Percentiles rank a stretch among this genome's conserved stretches.
Conservation (phyloP, 257 asterid species). For the Ballota nigra region DNA sequence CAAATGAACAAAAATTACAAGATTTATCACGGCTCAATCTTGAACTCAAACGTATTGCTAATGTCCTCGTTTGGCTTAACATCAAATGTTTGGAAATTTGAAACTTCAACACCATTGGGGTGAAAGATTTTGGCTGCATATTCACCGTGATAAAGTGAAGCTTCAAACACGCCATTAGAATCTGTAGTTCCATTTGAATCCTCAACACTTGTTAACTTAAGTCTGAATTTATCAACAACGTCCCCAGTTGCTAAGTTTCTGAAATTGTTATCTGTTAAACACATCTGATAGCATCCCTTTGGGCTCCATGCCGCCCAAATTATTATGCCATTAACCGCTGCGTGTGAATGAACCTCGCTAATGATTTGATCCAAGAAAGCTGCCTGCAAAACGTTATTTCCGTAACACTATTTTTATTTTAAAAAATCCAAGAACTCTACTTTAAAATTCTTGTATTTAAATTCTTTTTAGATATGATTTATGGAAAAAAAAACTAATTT, state of each 20-base stretch:
- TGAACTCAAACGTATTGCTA: background rate
- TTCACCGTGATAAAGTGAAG: conserved; percentile 51
- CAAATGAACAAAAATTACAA: too few species aligned
- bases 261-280: conserved; percentile 58
- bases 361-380: conserved; percentile 42
- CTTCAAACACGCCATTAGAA: conserved; percentile 36
- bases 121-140: conserved; percentile 40
- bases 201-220: background rate
- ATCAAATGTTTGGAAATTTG: background rate
- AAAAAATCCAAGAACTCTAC: too few species aligned
- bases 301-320: conserved; percentile 60
- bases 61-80: background rate
- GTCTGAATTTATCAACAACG: conserved; percentile 40
- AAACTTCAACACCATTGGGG: conserved; percentile 15
- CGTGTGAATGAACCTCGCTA: conserved; percentile 48
- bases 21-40: background rate
- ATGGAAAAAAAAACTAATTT: background rate
- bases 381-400: conserved; percentile 22
- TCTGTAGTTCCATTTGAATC: conserved; percentile 31
- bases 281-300: conserved; percentile 58
- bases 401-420: too few species aligned
- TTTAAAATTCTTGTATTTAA: too few species aligned
- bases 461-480: too few species aligned
- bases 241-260: conserved; percentile 49
- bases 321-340: conserved; percentile 36